Percentiles rank a stretch among this genome's conserved stretches.
Conservation (phyloP, 2,329 filamentous ascomycete species). For the Gnomoniopsis smithogilvyi region DNA sequence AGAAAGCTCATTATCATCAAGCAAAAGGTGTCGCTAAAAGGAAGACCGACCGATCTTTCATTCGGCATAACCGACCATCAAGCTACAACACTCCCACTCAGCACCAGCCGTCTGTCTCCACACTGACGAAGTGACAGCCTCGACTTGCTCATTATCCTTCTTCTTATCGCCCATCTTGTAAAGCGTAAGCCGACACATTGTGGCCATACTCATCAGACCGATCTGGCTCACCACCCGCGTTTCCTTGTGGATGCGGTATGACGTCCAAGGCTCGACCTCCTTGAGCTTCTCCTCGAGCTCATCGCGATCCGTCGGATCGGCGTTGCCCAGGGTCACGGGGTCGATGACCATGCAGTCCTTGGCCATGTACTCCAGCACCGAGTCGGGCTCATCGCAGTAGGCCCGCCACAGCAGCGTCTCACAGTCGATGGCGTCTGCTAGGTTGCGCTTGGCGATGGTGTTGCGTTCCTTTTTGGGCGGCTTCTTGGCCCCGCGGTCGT, state of each 20-base stretch:
- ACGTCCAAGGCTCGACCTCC: slow-evolving; percentile 25
- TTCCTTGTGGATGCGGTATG: slow-evolving; percentile 31
- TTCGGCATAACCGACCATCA: slow-evolving; percentile 19
- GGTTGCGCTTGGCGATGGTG: slow-evolving; percentile 37
- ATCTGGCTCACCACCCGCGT: slow-evolving; percentile 33
- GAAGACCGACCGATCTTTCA: not conserved
- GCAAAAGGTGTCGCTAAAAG: not conserved
- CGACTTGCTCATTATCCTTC: slow-evolving; percentile 26
- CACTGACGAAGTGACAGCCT: slow-evolving; percentile 26
- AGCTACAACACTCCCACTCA: slow-evolving; percentile 29
- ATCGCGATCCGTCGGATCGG: slow-evolving; percentile 24
- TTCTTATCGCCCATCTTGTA: slow-evolving; percentile 23
- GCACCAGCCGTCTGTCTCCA: slow-evolving; percentile 36
- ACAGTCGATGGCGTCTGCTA: slow-evolving; percentile 32
- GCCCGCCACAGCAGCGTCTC: slow-evolving; percentile 37
- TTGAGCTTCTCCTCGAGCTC: slow-evolving; percentile 29
- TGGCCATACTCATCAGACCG: slow-evolving; percentile 34
- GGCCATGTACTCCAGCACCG: slow-evolving; percentile 34
- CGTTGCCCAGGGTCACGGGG: slow-evolving; percentile 28
- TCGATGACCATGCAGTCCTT: slow-evolving; percentile 36
- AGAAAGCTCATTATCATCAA: not conserved
- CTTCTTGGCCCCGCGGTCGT: slow-evolving; percentile 23
- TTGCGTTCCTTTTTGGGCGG: slow-evolving; percentile 26
- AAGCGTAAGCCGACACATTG: slow-evolving; percentile 31
- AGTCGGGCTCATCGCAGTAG: slow-evolving; percentile 33